Conservation (phyloP, 208 protist species). For the Naegleria fowleri region DNA sequence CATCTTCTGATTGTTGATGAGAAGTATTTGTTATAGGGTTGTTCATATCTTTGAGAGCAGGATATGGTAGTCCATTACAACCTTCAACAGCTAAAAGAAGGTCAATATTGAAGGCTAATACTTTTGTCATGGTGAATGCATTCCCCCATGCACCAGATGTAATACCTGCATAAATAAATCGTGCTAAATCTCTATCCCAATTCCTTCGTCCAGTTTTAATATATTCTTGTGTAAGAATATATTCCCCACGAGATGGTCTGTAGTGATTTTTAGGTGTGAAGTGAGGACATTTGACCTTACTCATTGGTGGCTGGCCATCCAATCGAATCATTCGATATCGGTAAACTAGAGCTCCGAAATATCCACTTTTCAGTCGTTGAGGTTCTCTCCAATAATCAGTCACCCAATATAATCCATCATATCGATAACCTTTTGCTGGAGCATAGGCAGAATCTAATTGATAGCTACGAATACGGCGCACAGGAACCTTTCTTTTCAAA, state of each 20-base stretch:
- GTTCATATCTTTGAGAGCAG: not conserved
- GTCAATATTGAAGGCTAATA: not conserved
- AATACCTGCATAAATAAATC: not conserved
- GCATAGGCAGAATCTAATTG: slow-evolving; percentile 7
- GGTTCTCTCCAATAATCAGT: slow-evolving; percentile 20
- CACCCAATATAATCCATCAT: slow-evolving; percentile 24
- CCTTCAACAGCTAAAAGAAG: not conserved
- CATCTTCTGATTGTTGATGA: too few species aligned
- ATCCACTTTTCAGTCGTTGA: not conserved
- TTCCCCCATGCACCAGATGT: not conserved
- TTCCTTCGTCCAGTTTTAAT: not conserved
- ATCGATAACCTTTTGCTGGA: not conserved
- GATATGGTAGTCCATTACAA: not conserved
- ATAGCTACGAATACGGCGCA: not conserved
- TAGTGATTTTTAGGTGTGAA: not conserved
- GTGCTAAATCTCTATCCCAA: not conserved
- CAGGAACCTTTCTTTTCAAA: not conserved
- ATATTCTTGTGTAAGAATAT: not conserved
- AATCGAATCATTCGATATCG: not conserved
- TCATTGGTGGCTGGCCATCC: not conserved
- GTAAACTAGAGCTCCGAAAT: not conserved
- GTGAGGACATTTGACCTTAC: not conserved
- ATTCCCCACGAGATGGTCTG: not conserved
- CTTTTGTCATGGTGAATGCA: not conserved
- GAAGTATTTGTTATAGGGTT: not conserved